phyloP scores from a whole-genome alignment of 176 grass and related monocot genomes.

The Hordeum marinum region DNA sequence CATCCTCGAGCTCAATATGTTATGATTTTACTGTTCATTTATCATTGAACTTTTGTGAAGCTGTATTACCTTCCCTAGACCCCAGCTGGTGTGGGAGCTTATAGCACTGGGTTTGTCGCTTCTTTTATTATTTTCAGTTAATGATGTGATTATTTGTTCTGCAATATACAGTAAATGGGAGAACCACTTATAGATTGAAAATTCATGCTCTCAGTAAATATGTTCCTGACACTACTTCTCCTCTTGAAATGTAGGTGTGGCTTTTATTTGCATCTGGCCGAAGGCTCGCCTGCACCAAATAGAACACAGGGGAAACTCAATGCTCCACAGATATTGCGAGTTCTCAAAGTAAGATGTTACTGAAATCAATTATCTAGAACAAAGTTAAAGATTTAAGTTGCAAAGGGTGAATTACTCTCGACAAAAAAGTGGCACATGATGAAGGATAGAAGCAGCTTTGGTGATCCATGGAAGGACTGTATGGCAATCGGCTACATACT shows the following conservation, averaged over 20 bases:
- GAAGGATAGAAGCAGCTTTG: not conserved
- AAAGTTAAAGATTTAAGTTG: not conserved
- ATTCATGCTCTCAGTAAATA: not conserved
- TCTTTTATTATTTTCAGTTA: not conserved
- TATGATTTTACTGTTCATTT: conserved; percentile 1
- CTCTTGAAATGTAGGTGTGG: conserved; percentile 62
- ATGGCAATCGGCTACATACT: conserved; percentile 2
- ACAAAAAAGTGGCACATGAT: not conserved
- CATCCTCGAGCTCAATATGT: conserved; percentile 2
- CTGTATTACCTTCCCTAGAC: no score
- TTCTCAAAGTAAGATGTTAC: conserved; percentile 81
- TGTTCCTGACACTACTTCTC: conserved; percentile 10
- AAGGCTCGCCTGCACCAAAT: conserved; percentile 74
- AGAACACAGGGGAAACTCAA: conserved; percentile 90
- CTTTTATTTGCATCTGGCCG: conserved; percentile 90
- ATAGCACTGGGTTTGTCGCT: no score
- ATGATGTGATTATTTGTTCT: not conserved
- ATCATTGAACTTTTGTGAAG: not conserved
- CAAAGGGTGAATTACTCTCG: not conserved
- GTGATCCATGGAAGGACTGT: not conserved
- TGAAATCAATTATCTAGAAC: conserved; percentile 7
- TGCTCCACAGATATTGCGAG: conserved; percentile 88
- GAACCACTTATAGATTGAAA: not conserved
- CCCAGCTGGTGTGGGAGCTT: no score
- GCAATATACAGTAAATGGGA: not conserved